Evolutionary conservation across 176 grass and related monocot genomes (phyloP).

Genomic region (Themeda triandra): DNA sequence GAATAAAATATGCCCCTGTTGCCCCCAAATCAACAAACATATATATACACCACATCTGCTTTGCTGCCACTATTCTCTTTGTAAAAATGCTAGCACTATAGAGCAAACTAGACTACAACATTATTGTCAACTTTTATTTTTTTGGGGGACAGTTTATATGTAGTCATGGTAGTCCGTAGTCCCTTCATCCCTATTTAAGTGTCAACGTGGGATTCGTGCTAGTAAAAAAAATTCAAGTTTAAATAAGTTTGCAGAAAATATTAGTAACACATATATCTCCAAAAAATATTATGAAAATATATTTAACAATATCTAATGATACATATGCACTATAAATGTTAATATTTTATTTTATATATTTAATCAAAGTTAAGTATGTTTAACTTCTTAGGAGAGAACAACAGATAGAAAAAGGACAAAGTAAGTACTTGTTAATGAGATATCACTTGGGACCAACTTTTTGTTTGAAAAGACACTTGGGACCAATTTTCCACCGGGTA

Average conservation of each 20-base stretch:
- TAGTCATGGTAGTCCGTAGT: neutral
- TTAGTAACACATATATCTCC: too few relatives aligned
- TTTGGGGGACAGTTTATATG: neutral
- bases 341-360: too few relatives aligned
- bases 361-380: too few relatives aligned
- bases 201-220: too few relatives aligned
- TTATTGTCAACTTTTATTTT: neutral
- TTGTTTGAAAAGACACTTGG: neutral
- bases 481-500: conserved; percentile 7
- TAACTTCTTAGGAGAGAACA: too few relatives aligned
- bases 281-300: too few relatives aligned
- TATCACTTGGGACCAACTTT: conserved; percentile 25
- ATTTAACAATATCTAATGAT: too few relatives aligned
- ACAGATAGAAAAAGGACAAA: too few relatives aligned
- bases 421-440: neutral
- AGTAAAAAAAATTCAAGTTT: too few relatives aligned
- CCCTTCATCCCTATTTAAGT: too few relatives aligned
- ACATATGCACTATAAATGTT: too few relatives aligned
- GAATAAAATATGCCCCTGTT: neutral
- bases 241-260: too few relatives aligned
- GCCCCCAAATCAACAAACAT: neutral
- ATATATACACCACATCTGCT: neutral
- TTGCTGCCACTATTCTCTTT: neutral
- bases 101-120: neutral
- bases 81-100: conserved; percentile 8